phyloP scores from a whole-genome alignment of 257 asterid genomes.

The Solanum appendiculatum region DNA sequence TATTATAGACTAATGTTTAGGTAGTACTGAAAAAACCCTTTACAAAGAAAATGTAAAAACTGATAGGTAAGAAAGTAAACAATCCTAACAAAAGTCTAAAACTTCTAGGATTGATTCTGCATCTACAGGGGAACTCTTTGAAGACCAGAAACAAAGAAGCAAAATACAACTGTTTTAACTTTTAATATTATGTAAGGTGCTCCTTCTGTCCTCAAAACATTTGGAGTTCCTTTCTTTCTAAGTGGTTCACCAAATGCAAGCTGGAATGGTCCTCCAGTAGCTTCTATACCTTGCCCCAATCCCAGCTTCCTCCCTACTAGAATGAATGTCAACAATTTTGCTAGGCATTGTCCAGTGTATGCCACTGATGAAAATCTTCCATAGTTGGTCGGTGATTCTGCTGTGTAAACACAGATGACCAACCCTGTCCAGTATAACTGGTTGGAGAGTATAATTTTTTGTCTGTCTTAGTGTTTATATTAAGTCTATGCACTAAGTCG shows the following conservation, averaged over 20 bases:
- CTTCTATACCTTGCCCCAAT: neutral
- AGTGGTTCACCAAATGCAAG: neutral
- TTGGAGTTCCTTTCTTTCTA: neutral
- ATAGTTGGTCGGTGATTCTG: neutral
- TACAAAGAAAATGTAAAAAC: neutral
- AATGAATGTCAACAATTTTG: neutral
- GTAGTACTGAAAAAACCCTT: neutral
- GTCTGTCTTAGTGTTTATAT: neutral
- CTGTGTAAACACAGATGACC: neutral
- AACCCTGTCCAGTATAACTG: neutral
- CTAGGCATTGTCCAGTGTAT: neutral
- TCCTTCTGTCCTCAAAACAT: neutral
- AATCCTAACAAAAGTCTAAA: neutral
- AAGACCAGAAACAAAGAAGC: neutral
- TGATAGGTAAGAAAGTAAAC: neutral
- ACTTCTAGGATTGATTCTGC: neutral
- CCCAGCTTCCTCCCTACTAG: neutral
- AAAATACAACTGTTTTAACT: neutral
- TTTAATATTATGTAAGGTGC: neutral
- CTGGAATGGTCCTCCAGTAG: neutral
- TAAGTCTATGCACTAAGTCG: neutral
- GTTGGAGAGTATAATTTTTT: neutral
- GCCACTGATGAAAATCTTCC: neutral
- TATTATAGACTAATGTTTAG: neutral
- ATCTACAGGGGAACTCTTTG: neutral